Percentiles rank a stretch among this genome's conserved stretches.
Conservation (phyloP, 345 rosid genomes). For the Salix brachista region DNA sequence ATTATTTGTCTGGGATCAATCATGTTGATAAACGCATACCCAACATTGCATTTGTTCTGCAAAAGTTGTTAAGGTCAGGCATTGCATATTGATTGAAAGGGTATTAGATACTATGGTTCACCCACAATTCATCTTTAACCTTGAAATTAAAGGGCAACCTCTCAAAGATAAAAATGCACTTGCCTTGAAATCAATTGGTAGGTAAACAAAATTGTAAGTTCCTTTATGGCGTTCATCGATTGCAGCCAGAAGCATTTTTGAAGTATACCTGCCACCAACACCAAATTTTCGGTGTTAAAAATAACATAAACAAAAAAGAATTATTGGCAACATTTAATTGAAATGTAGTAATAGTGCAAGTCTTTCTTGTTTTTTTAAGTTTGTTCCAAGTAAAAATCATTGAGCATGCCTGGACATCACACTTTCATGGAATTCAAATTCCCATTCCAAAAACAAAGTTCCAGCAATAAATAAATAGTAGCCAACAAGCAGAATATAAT, state of each 20-base stretch:
- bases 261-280: constrained; percentile 53
- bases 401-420: not conserved
- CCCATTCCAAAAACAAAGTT: not conserved
- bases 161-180: constrained; percentile 14
- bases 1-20: constrained; percentile 48
- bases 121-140: not conserved
- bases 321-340: not conserved
- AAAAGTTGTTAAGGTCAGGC: constrained; percentile 11
- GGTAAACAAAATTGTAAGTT: constrained; percentile 60
- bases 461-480: not conserved
- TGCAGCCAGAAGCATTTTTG: constrained; percentile 72
- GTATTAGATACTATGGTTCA: not conserved
- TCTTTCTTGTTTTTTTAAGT: not conserved
- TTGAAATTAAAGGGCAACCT: not conserved
- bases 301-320: not conserved
- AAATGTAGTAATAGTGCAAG: not conserved
- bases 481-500: not conserved
- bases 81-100: not conserved
- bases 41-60: constrained; percentile 72
- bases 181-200: constrained; percentile 76
- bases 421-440: not conserved
- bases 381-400: not conserved
- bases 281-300: not conserved
- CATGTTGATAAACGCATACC: constrained; percentile 75
- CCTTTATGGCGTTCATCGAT: constrained; percentile 64